phyloP scores from a whole-genome alignment of 2,329 filamentous ascomycete species.

The Botryotinia globosa region DNA sequence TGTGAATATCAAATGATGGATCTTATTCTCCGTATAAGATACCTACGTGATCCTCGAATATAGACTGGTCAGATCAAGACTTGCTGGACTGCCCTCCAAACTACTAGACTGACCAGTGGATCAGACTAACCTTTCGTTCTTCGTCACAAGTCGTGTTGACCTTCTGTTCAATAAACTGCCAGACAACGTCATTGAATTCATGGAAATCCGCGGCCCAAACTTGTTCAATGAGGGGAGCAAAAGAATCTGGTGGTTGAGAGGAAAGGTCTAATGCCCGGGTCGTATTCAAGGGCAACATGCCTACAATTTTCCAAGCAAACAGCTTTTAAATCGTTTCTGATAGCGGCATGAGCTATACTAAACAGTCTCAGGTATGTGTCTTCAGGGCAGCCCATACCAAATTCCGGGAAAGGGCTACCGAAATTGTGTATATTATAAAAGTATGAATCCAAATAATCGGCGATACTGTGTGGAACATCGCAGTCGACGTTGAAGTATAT shows the following conservation, averaged over 20 bases:
- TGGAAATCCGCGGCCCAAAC: background rate
- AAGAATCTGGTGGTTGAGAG: no score
- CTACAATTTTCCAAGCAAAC: background rate
- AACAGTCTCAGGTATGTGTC: background rate
- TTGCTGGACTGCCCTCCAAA: background rate
- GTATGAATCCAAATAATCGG: background rate
- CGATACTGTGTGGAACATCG: background rate
- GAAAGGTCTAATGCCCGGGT: background rate
- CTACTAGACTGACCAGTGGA: background rate
- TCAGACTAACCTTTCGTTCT: background rate
- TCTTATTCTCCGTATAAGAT: background rate
- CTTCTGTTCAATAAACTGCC: background rate
- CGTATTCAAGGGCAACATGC: no score
- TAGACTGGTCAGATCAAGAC: background rate
- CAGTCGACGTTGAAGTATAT: background rate
- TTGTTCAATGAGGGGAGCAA: background rate
- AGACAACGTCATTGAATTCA: background rate
- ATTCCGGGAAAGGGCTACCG: fast-evolving
- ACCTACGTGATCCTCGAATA: background rate
- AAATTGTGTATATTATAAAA: background rate
- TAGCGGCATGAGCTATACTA: background rate
- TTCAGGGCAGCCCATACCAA: fast-evolving
- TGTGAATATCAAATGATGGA: background rate
- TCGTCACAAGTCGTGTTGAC: background rate
- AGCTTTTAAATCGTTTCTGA: background rate